Evolutionary conservation across 306 rosid genomes (phyloP), one percentile per base, ranked within the genome.

Genomic region (Cucurbita maxima): DNA sequence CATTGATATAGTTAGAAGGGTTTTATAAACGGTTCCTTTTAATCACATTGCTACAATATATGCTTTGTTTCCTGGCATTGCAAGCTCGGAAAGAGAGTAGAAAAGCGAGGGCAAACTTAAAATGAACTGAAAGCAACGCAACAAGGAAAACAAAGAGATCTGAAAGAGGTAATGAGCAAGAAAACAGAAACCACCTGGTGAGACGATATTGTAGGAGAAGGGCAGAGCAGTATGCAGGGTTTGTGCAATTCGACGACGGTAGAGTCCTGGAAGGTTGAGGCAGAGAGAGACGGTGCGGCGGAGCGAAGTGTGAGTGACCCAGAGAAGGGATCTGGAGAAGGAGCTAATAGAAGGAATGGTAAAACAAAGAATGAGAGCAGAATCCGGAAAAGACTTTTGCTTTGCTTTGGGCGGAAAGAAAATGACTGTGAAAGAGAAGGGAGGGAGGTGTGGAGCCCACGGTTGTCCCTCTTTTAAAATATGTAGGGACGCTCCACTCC

Each of bases 291-390:
- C 41, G 14, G 52, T 18, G 44, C 7, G 30, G 30, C 18, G 12
- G 72, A 2, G 52, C 2, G 30, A 37, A 20, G 44, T 36, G 15
- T 16, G 25, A 36, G 8, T 8, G 25, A 36, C 10, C 8, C 18
- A 36, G 20, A 54, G 25, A 54, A 54, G 18, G 25, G 58, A 54
- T 54, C 10, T n/a, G 58, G 12, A 12, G 8, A 5, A 7, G 58
- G 58, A 54, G 4, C 3, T 54, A 71, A 50, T 45, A 75, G 47
- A 43, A 66, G 59, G 81, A 22, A 15, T 9, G 41, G 61, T 74
- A 58, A 75, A 51, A 70, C 70, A 5, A 37, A 74, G 44, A 40
- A 40, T 40, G 13, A 40, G 57, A 76, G 78, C 50, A 68, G 67
- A 25, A 37, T 20, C 36, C 44, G 44, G 44, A 30, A 30, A 30